Evolutionary conservation across 2,329 filamentous ascomycete species (phyloP), one percentile per base, ranked within the genome.

Genomic region (Cercospora sp.): DNA sequence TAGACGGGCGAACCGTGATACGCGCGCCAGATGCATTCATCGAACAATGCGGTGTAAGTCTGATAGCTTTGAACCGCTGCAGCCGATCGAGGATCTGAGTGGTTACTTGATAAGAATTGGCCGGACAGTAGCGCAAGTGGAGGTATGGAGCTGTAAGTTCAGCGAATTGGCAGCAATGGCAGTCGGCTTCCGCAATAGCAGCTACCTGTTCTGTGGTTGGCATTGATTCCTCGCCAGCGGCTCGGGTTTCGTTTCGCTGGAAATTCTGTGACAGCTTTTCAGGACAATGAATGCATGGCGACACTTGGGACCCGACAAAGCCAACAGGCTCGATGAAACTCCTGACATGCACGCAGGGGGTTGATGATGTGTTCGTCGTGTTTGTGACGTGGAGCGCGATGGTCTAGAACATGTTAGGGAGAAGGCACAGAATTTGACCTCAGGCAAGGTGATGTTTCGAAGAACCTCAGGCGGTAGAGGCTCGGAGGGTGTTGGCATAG

Each of bases 81-180:
- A 58, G 55, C 21, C 55, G 55, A 58, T 58, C 28, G 55, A 58
- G 30, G 30, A 58, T 34, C 30, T 21, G 30, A 34, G 16, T 58
- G 49, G 49, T 21, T 58, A 13, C 16, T 58, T 32, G 55, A 58
- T 32, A 18, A 8, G 13, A 57, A 57, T 57, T 51, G 21, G 21
- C 49, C 18, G 49, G 21, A 53, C 49, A 53, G 18, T 26, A 53
- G 49, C 49, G 49, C 49, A 28, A 28, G 49, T 28, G 49, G 49
- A 24, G 18, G 12, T 24, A 53, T 53, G 49, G 49, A 53, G 49
- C 49, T 53, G 49, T 53, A 53, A 24, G 49, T 53, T 26, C 49
- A 53, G 49, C 49, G 49, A 53, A 53, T 53, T 53, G 49, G 49
- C 49, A 28, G 49, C 49, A 24, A 24, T 53, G 49, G 49, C 49